A percentile compares a stretch with the other conserved stretches of the same genome.
phyloP scores from a whole-genome alignment of 2,329 filamentous ascomycete genomes.

The Fusarium sp. region DNA sequence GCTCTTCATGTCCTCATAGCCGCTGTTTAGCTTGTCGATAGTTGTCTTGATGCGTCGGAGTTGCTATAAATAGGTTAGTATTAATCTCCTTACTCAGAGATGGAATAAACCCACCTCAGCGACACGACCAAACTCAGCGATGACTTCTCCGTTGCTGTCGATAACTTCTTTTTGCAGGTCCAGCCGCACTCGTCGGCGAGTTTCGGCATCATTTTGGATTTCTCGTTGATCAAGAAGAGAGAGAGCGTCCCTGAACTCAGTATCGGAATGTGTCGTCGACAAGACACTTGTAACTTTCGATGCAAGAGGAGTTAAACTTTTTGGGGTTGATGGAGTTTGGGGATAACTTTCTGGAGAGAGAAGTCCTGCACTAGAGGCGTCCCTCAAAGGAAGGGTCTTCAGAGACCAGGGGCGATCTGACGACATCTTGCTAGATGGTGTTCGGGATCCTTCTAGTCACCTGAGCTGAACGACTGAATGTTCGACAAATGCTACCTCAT shows the following conservation, averaged over 20 bases:
- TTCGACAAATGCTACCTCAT: slow-evolving; percentile 14
- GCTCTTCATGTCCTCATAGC: slow-evolving; percentile 82
- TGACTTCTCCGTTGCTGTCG: slow-evolving; percentile 88
- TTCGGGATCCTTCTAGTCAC: background rate
- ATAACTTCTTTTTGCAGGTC: slow-evolving; percentile 94
- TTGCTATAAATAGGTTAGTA: slow-evolving; percentile 71
- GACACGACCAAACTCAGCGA: slow-evolving; percentile 88
- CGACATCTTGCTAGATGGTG: slow-evolving; percentile 27
- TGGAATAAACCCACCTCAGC: slow-evolving; percentile 75
- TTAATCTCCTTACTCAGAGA: background rate
- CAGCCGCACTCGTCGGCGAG: slow-evolving; percentile 81
- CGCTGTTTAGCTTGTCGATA: slow-evolving; percentile 81
- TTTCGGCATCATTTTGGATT: slow-evolving; percentile 80
- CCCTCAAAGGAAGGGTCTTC: slow-evolving; percentile 37
- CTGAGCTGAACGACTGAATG: slow-evolving; percentile 4
- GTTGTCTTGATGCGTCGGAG: slow-evolving; percentile 84
- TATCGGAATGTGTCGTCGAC: slow-evolving; percentile 91
- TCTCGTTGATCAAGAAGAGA: slow-evolving; percentile 79
- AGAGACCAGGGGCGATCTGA: slow-evolving; percentile 35
- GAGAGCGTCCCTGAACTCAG: slow-evolving; percentile 89
- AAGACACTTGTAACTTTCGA: slow-evolving; percentile 87
- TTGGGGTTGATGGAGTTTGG: slow-evolving; percentile 73
- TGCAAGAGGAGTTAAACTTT: slow-evolving; percentile 74
- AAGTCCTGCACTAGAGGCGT: slow-evolving; percentile 59
- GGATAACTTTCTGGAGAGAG: slow-evolving; percentile 85